phyloP scores from a whole-genome alignment of 1,284 basidiomycete species.

The Boletellus deceptivus region DNA sequence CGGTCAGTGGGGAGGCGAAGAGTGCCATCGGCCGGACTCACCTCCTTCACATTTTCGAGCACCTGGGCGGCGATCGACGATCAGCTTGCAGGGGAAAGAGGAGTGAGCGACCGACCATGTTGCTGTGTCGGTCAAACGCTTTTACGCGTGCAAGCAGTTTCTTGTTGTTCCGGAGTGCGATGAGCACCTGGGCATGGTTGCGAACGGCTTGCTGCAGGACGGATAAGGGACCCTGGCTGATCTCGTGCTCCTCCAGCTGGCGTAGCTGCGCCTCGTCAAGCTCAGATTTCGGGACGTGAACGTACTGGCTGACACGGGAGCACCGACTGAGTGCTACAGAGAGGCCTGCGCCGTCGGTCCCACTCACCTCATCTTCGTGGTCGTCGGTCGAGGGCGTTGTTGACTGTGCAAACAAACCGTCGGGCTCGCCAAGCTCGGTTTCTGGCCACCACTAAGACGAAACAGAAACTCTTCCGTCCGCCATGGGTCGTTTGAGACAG shows the following conservation, averaged over 20 bases:
- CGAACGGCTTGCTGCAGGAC: conserved; percentile 97
- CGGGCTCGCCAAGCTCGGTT: not conserved
- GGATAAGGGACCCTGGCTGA: conserved; percentile 95
- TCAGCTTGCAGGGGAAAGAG: conserved; percentile 13
- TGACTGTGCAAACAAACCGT: conserved; percentile 32
- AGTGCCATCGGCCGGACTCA: conserved; percentile 30
- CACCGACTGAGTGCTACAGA: conserved; percentile 5
- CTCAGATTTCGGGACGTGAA: conserved; percentile 95
- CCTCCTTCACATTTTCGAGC: conserved; percentile 97
- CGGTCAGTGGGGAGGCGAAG: conserved; percentile 6
- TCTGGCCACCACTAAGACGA: not conserved
- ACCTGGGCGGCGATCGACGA: conserved; percentile 50
- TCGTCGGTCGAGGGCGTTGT: conserved; percentile 18
- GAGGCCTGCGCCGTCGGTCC: not conserved
- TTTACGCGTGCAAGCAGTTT: conserved; percentile 97
- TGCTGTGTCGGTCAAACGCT: conserved; percentile 98
- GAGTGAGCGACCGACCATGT: conserved; percentile 72
- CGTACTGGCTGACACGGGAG: conserved; percentile 76
- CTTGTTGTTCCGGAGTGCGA: conserved; percentile 98
- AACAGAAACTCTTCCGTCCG: not conserved
- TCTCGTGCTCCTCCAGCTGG: conserved; percentile 95
- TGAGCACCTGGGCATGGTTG: conserved; percentile 97
- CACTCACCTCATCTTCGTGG: conserved; percentile 30
- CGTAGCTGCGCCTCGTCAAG: conserved; percentile 95
- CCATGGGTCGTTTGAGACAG: conserved; percentile 86